Conservation (phyloP, 441 rosid species). For the Codiaeum variegatum region DNA sequence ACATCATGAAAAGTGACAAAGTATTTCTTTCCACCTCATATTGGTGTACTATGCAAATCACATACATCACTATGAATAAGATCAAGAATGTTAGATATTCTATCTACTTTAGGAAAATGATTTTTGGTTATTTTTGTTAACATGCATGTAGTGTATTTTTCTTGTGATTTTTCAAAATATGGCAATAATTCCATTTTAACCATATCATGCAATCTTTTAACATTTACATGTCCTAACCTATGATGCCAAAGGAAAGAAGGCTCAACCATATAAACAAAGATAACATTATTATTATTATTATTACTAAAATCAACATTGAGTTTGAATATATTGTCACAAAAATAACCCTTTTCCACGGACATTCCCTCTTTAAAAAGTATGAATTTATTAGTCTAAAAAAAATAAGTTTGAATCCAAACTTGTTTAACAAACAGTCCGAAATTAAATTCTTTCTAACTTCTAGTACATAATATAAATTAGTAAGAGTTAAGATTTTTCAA, state of each 20-base stretch:
- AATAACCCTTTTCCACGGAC: background rate
- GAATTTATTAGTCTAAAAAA: background rate
- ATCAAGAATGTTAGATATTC: background rate
- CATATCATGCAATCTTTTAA: too few species aligned
- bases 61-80: background rate
- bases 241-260: too few species aligned
- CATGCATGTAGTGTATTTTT: background rate
- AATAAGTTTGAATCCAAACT: background rate
- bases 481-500: background rate
- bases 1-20: background rate
- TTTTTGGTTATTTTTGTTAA: background rate
- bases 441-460: background rate
- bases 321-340: background rate
- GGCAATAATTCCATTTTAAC: too few species aligned
- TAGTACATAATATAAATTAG: background rate
- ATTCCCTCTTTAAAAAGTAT: background rate
- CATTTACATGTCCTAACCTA: too few species aligned
- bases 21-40: background rate
- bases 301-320: background rate
- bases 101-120: background rate
- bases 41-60: background rate
- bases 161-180: slow-evolving; percentile 24
- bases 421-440: background rate
- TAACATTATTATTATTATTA: background rate
- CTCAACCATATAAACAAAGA: background rate